Percentiles rank a stretch among this genome's conserved stretches.
These are phyloP conservation scores for Oxyria digyna DNA, from an alignment of 148 eudicot genomes.

Conservation along the genomic window DNA sequence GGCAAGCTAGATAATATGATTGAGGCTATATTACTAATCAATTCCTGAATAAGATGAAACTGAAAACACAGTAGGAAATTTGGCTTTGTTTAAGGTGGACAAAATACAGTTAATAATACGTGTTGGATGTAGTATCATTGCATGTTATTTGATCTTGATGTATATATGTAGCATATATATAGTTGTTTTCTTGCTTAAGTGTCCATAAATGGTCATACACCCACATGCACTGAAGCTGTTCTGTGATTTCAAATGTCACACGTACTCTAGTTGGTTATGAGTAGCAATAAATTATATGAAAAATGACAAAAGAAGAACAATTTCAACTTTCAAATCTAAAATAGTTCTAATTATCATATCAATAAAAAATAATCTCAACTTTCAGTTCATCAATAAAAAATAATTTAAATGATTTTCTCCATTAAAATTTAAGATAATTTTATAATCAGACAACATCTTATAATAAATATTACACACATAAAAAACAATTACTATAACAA, in stretches of 20 bases:
- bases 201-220: neutral
- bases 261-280: no score
- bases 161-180: neutral
- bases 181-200: slow-evolving; percentile 1
- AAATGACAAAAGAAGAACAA: no score
- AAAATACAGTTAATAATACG: neutral
- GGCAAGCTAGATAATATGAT: neutral
- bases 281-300: no score
- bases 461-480: no score
- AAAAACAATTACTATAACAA: no score
- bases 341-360: no score
- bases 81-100: slow-evolving; percentile 7
- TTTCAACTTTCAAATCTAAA: no score
- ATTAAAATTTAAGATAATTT: no score
- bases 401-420: no score
- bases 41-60: neutral
- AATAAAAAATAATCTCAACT: no score
- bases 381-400: no score
- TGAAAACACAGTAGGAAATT: neutral
- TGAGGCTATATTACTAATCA: neutral
- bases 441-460: no score
- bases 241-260: neutral
- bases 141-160: neutral
- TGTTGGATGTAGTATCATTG: neutral
- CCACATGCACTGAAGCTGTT: slow-evolving; percentile 1